Evolutionary conservation across 768 basidiomycete genomes (phyloP), one percentile per base, ranked within the genome.

Genomic region (Podaxis sp.): DNA sequence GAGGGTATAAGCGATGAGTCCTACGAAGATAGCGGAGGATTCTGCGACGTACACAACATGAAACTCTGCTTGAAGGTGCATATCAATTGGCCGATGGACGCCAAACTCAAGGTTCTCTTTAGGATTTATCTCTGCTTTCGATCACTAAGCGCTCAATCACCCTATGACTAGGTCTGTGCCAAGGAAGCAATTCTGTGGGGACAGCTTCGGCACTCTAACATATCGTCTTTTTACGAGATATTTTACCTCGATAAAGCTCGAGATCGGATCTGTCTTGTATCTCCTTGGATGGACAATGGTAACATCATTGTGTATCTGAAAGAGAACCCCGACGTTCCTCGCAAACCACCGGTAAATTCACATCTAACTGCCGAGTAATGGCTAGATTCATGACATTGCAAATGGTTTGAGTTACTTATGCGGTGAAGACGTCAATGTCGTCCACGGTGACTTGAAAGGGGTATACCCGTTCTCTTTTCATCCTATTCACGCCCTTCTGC

Each of bases 1-100:
- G 50, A 53, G 21, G 68, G 59, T 14, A 62, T 70, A 23, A 21
- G 56, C 10, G 36, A 62, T 0, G 62, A 64, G 3, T 53, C 52
- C 6, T 59, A 64, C 1, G 58, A 64, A 4, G 61, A 64, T 0
- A 59, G 61, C 21, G 73, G 73, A 5, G 61, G 66, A 14, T 74
- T 71, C 53, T 67, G 70, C 7, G 73, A 73, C 13, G 67, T 74
- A 9, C 70, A 59, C 1, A 66, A 62, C 7, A 61, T 63, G 27
- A 16, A 7, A 1, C 44, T 73, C 0, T 71, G 68, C 44, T 25
- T 72, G 32, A 73, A 73, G 38, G 60, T 69, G 42, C 70, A 69
- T 28, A 58, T 67, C 60, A 62, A 25, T 16, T 64, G 63, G 7
- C 63, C 63, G 25, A 50, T 48, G 36, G 54, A 59, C 14, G 38